Evolutionary conservation across 2,329 filamentous ascomycete genomes (phyloP), one percentile per base, ranked within the genome.

Genomic region (Diaporthe nobilis): DNA sequence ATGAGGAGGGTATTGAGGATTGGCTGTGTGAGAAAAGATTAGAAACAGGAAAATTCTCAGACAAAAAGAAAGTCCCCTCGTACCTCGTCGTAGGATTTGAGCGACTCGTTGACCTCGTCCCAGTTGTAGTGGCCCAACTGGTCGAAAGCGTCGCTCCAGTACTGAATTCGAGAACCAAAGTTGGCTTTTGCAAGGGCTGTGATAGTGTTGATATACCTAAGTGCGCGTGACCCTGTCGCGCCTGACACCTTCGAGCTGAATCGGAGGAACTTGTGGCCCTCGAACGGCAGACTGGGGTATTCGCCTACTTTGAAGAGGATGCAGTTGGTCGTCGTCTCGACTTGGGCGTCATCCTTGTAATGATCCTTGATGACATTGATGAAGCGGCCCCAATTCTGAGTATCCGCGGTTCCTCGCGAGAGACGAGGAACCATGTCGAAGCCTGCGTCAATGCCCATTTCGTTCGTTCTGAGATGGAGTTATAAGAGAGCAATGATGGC

Each of bases 371-470:
- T 31, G 15, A 7, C 6, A 28, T 31, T 34, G 57, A 73, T 53
- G 8, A 73, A 73, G 20, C 20, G 5, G 22, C 7, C 28, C 71
- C 71, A 73, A 28, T 53, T n/a, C 7, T 34, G 13, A 2, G n/a
- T 31, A n/a, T 73, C 71, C 20, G 17, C 49, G 15, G 17, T 22
- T 28, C 25, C 60, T 73, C 37, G 15, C 7, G 71, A 73, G 20
- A 73, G 71, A 10, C 71, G 57, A 67, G 71, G 71, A 42, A 73
- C 58, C 71, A 73, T 73, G n/a, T 73, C 72, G 25, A 70, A 73
- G 72, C 61, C 72, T 47, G 60, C 60, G 3, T 73, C 61, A 9
- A 47, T 44, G 9, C 49, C 49, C 72, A 73, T 73, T 31, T 42
- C 4, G 22, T 51, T 12, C 7, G n/a, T 13, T 31, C 42, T 39